phyloP scores from a whole-genome alignment of 83 land plant species.

The Diphasiastrum complanatum region DNA sequence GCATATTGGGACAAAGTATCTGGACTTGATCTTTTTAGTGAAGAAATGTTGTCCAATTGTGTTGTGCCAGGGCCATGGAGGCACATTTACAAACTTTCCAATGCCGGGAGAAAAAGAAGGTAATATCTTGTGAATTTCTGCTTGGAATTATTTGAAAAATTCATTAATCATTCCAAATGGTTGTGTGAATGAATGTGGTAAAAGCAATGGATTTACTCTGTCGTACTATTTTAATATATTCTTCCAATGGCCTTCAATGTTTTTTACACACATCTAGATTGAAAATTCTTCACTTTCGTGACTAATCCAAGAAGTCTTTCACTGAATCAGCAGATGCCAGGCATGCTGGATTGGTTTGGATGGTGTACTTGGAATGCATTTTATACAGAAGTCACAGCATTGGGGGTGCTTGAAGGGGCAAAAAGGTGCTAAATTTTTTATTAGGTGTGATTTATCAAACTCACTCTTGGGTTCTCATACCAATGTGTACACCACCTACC shows the following conservation, averaged over 20 bases:
- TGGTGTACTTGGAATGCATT: conserved; percentile 94
- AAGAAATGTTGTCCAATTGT: too few species aligned
- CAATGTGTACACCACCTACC: too few species aligned
- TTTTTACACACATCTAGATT: too few species aligned
- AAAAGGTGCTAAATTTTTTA: conserved; percentile 21
- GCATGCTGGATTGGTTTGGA: conserved; percentile 62
- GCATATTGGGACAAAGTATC: too few species aligned
- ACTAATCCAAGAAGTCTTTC: background rate
- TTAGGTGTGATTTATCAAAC: too few species aligned
- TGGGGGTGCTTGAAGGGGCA: conserved; percentile 57
- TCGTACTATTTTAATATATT: too few species aligned
- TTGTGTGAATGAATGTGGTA: too few species aligned
- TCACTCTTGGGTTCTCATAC: background rate
- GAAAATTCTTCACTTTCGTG: background rate
- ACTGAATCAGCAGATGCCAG: conserved; percentile 39
- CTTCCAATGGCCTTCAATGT: too few species aligned
- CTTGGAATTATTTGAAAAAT: background rate
- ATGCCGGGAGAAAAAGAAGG: conserved; percentile 5
- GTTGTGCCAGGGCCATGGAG: conserved; percentile 1
- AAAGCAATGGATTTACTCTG: too few species aligned
- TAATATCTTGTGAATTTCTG: background rate
- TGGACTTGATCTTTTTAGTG: too few species aligned
- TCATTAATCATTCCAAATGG: background rate
- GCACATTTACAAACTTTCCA: conserved; percentile 3
- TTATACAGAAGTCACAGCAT: conserved; percentile 69